Percentiles rank a stretch among this genome's conserved stretches.
phyloP scores from a whole-genome alignment of 2,329 filamentous ascomycete species.

The Sporothrix brunneoviolacea region DNA sequence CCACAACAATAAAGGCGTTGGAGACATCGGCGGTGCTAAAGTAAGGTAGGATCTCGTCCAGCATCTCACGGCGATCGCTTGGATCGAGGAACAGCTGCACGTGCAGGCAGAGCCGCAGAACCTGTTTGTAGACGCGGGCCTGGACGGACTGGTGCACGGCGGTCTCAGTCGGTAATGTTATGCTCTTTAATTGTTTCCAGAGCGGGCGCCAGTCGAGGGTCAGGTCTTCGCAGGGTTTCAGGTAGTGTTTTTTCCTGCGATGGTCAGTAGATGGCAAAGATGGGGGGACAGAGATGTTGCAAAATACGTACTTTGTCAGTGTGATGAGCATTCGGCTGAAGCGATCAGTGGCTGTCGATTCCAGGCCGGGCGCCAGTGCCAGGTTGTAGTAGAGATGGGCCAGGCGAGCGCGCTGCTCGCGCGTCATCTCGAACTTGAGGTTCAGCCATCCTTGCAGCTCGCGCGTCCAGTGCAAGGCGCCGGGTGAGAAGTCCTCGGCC shows the following conservation, averaged over 20 bases:
- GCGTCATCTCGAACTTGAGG: constrained; percentile 93
- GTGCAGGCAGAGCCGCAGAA: constrained; percentile 86
- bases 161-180: constrained; percentile 80
- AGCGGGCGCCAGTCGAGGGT: constrained; percentile 86
- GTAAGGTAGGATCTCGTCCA: constrained; percentile 74
- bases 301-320: constrained; percentile 67
- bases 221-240: constrained; percentile 86
- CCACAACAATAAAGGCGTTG: constrained; percentile 87
- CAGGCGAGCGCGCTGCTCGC: constrained; percentile 73
- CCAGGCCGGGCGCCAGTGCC: constrained; percentile 80
- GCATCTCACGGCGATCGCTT: constrained; percentile 70
- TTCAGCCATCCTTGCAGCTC: constrained; percentile 93
- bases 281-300: not conserved
- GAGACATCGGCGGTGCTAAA: constrained; percentile 92
- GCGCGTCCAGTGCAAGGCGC: constrained; percentile 92
- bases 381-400: constrained; percentile 94
- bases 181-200: constrained; percentile 85
- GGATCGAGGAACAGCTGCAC: constrained; percentile 91
- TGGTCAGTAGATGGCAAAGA: constrained; percentile 10
- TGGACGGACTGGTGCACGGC: constrained; percentile 55
- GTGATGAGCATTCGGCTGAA: constrained; percentile 97
- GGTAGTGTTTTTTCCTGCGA: constrained; percentile 85
- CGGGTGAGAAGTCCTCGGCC: constrained; percentile 88
- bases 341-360: constrained; percentile 72
- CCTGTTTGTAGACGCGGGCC: constrained; percentile 51